These are phyloP conservation scores for Xylaria cubensis DNA, from an alignment of 495 filamentous ascomycete species.

Conservation along the genomic window DNA sequence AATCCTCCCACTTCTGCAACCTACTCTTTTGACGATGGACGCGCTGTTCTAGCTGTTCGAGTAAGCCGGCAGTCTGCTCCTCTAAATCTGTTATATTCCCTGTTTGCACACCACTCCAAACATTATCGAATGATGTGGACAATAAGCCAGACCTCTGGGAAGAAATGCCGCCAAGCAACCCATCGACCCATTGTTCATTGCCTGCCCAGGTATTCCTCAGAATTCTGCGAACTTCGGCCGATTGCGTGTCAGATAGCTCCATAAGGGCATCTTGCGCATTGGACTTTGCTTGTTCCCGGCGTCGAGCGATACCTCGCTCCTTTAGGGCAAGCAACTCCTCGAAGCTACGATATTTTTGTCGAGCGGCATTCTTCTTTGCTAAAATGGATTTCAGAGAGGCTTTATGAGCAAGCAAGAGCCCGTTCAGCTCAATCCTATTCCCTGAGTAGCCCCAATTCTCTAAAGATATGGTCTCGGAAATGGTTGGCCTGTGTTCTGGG, in stretches of 20 bases:
- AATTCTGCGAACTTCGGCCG: constrained; percentile 53
- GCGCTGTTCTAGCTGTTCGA: constrained; percentile 68
- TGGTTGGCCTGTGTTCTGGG: constrained; percentile 46
- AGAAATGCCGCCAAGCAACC: constrained; percentile 67
- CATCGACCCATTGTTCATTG: constrained; percentile 69
- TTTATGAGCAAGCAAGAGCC: constrained; percentile 76
- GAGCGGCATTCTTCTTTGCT: constrained; percentile 61
- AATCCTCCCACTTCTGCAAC: constrained; percentile 75
- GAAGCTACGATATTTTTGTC: constrained; percentile 61
- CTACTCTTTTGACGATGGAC: constrained; percentile 67
- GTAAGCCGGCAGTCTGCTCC: constrained; percentile 51
- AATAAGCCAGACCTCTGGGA: constrained; percentile 67
- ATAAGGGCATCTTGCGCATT: constrained; percentile 27
- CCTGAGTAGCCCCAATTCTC: constrained; percentile 64
- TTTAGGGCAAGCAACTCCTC: constrained; percentile 61
- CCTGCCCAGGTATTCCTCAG: constrained; percentile 78
- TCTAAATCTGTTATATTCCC: constrained; percentile 60
- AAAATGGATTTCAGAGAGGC: constrained; percentile 62
- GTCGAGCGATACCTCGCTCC: constrained; percentile 48
- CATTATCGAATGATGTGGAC: constrained; percentile 65
- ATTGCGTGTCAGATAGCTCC: constrained; percentile 46
- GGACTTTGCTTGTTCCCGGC: constrained; percentile 50
- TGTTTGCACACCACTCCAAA: constrained; percentile 67
- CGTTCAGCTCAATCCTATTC: constrained; percentile 66
- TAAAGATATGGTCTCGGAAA: constrained; percentile 66